A percentile compares a stretch with the other conserved stretches of the same genome.
These are phyloP conservation scores for Rhododendron vialii DNA, from an alignment of 148 eudicot species.

Conservation along the genomic window DNA sequence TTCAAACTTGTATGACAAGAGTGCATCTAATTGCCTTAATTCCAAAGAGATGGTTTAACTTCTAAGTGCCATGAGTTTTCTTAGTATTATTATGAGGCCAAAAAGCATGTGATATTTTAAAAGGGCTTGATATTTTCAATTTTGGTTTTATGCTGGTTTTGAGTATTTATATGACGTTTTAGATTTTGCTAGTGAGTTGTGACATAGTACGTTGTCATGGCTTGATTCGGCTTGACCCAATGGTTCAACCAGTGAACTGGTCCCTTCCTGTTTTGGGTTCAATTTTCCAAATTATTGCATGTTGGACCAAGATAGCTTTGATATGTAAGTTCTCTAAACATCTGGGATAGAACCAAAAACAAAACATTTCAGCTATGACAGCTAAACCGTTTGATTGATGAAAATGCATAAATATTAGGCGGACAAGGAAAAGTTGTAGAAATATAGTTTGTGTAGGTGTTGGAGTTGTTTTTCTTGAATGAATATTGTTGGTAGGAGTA, in stretches of 20 bases:
- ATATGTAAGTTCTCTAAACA: neutral
- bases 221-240: neutral
- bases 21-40: neutral
- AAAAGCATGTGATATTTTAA: neutral
- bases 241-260: neutral
- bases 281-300: neutral
- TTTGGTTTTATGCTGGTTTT: neutral
- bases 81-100: neutral
- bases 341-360: neutral
- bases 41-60: neutral
- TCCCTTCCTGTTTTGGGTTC: neutral
- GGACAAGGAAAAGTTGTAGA: neutral
- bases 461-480: conserved; percentile 2
- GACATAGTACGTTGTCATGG: neutral
- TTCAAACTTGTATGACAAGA: neutral
- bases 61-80: neutral
- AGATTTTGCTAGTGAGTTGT: neutral
- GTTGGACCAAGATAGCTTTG: neutral
- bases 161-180: neutral
- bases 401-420: neutral
- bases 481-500: neutral
- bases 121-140: neutral
- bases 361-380: neutral
- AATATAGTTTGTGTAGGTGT: neutral
- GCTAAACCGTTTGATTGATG: neutral